Evolutionary conservation across 108 stramenopile species (phyloP).

Genomic region (Nitzschia sp.): DNA sequence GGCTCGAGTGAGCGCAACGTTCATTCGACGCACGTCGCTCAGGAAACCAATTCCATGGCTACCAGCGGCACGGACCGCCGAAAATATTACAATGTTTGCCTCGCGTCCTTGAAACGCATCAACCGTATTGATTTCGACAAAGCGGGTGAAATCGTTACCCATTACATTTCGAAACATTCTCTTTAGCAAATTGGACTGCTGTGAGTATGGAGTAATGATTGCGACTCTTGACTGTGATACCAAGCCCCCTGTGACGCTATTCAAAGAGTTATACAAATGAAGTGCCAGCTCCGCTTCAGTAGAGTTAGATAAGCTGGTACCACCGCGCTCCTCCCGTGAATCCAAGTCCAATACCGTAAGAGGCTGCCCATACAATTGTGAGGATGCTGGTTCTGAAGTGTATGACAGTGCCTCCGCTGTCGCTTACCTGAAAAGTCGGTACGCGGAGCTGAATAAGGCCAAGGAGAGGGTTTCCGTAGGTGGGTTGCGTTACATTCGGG

Average conservation of each 20-base stretch:
- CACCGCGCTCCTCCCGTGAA: conserved; percentile 82
- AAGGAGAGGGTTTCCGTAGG: conserved; percentile 74
- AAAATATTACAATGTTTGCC: conserved; percentile 92
- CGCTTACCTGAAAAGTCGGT: conserved; percentile 50
- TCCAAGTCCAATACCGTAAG: conserved; percentile 85
- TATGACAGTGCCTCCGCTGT: not conserved
- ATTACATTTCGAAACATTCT: conserved; percentile 54
- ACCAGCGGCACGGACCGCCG: conserved; percentile 88
- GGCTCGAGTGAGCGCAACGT: conserved; percentile 98
- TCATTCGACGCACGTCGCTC: conserved; percentile 96
- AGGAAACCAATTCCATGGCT: conserved; percentile 96
- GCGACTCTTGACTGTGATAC: conserved; percentile 64
- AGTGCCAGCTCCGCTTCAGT: conserved; percentile 79
- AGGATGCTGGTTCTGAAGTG: not conserved
- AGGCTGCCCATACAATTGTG: conserved; percentile 42
- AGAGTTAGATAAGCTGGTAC: conserved; percentile 78
- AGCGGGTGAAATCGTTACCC: conserved; percentile 48
- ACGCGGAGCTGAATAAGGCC: conserved; percentile 39
- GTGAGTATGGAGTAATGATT: conserved; percentile 92
- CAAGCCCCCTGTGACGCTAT: conserved; percentile 49
- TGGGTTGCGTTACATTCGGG: conserved; percentile 68
- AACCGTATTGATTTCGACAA: conserved; percentile 90
- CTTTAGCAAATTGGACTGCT: conserved; percentile 77
- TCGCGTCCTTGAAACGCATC: conserved; percentile 96
- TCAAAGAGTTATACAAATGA: conserved; percentile 59